A percentile compares a stretch with the other conserved stretches of the same genome.
phyloP scores from a whole-genome alignment of 1,139 yeast genomes.

The Spencermartinsiella ligniputridi region DNA sequence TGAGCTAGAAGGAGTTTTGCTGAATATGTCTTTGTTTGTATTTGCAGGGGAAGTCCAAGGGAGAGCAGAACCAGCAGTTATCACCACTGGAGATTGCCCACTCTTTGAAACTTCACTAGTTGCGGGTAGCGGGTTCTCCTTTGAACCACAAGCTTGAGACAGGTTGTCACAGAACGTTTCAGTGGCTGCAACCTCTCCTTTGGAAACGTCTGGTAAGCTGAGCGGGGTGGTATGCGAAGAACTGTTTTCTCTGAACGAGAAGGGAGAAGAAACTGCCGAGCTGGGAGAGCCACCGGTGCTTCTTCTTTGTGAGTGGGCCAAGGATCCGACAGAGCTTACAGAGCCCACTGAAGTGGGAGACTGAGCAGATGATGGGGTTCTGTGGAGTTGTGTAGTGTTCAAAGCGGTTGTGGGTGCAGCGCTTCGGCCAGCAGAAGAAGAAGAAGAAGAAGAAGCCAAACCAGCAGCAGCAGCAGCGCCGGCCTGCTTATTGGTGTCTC shows the following conservation, averaged over 20 bases:
- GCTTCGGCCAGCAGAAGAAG: not conserved
- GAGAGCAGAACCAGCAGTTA: conserved; percentile 18
- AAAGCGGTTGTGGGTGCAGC: no score
- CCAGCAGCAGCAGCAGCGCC: no score
- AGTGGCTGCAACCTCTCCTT: conserved; percentile 4
- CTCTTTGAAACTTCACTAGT: conserved; percentile 10
- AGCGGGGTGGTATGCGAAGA: not conserved
- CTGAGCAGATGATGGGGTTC: not conserved
- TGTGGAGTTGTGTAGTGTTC: not conserved
- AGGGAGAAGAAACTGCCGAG: not conserved
- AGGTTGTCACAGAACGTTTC: conserved; percentile 69
- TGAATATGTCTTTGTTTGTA: not conserved
- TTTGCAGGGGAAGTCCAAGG: conserved; percentile 15
- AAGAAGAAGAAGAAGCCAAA: not conserved
- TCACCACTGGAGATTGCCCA: conserved; percentile 16
- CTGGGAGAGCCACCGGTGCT: not conserved
- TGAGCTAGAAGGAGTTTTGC: not conserved
- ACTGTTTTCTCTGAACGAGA: not conserved
- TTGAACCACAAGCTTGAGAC: conserved; percentile 79
- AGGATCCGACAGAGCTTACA: no score
- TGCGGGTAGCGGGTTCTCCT: conserved; percentile 56
- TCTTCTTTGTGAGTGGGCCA: no score
- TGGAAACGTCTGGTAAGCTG: not conserved
- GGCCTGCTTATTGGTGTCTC: no score
- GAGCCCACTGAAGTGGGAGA: not conserved